Percentiles rank a stretch among this genome's conserved stretches.
Conservation (phyloP, 176 grass and related monocot genomes). For the Puccinellia tenuiflora region DNA sequence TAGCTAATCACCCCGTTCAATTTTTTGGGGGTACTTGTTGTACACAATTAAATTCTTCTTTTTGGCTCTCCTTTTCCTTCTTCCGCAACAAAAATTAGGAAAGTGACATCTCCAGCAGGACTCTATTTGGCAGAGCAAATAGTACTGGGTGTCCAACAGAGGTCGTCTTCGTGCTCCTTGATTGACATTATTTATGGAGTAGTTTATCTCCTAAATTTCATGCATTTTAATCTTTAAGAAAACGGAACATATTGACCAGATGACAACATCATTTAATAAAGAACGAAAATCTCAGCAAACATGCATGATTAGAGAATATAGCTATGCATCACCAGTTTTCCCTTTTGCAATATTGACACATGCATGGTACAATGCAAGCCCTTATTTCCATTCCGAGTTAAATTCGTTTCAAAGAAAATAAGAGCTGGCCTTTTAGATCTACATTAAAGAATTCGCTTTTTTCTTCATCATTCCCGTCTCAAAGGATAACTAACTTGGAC, state of each 20-base stretch:
- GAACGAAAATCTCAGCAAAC: not conserved
- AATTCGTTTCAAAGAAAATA: conserved; percentile 11
- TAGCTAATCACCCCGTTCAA: not conserved
- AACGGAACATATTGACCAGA: not conserved
- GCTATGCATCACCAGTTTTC: not conserved
- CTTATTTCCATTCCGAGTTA: not conserved
- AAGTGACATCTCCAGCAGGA: not conserved
- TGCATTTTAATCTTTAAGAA: not conserved
- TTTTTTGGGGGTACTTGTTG: conserved; percentile 34
- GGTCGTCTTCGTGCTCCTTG: not conserved
- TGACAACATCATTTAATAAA: not conserved
- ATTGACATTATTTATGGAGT: not conserved
- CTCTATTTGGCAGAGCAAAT: not conserved
- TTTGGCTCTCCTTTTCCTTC: not conserved
- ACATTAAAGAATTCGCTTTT: conserved; percentile 20
- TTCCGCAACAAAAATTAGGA: not conserved
- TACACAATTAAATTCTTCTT: conserved; percentile 22
- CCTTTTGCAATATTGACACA: not conserved
- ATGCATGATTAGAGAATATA: not conserved
- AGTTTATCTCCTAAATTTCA: not conserved
- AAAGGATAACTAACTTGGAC: conserved; percentile 9
- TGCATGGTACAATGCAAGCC: not conserved
- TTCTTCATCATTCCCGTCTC: not conserved
- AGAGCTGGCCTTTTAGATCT: conserved; percentile 10
- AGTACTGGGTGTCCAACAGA: not conserved